These are phyloP conservation scores for Cutaneotrichosporon cyanovorans DNA, from an alignment of 1,284 basidiomycete species.

Conservation along the genomic window DNA sequence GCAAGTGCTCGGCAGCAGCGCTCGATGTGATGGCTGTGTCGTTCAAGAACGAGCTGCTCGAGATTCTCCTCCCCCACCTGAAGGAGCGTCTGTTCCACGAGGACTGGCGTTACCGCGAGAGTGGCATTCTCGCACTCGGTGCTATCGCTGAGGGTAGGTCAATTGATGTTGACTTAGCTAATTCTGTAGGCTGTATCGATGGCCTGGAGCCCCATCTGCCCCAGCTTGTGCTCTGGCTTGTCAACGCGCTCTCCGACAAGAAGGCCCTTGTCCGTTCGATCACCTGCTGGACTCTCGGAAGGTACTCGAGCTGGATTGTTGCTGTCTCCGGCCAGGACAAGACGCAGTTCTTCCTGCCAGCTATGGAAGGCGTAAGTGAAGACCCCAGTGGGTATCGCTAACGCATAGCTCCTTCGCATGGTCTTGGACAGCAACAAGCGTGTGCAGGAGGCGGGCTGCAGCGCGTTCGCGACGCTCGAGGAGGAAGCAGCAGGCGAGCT, in stretches of 20 bases:
- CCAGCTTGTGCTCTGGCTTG: constrained; percentile 84
- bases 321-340: constrained; percentile 74
- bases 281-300: constrained; percentile 98
- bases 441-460: constrained; percentile 98
- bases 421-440: constrained; percentile 99
- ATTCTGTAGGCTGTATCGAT: constrained; percentile 70
- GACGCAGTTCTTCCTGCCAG: constrained; percentile 84
- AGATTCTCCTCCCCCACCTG: constrained; percentile 78
- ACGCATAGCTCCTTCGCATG: constrained; percentile 66
- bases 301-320: constrained; percentile 91
- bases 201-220: constrained; percentile 90
- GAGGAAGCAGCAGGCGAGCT: constrained; percentile 90
- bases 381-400: neutral
- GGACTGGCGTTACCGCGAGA: constrained; percentile 93
- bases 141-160: constrained; percentile 88
- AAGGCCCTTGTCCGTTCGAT: constrained; percentile 98
- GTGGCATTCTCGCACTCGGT: constrained; percentile 89
- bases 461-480: constrained; percentile 95
- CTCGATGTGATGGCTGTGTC: constrained; percentile 93
- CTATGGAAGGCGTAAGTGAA: constrained; percentile 70
- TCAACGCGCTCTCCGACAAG: constrained; percentile 79
- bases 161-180: neutral
- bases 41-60: constrained; percentile 77
- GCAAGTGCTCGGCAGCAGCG: constrained; percentile 96
- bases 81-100: constrained; percentile 89